Evolutionary conservation across 352 stramenopile species (phyloP).

Genomic region (Pythium brachiatum): DNA sequence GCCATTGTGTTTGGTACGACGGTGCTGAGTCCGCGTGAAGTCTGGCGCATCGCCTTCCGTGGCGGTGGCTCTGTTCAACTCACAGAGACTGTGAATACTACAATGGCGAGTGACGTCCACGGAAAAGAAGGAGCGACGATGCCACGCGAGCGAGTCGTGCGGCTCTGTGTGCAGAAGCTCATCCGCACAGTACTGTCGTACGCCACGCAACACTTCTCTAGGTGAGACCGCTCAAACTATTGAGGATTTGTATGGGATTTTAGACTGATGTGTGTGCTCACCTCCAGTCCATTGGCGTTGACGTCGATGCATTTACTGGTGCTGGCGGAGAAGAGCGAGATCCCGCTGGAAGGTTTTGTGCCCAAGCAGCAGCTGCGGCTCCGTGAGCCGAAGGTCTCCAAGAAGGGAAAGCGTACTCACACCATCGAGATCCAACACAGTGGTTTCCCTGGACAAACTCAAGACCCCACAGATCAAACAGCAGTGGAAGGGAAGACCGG

Average conservation of each 20-base stretch:
- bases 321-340: slow-evolving; percentile 31
- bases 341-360: slow-evolving; percentile 43
- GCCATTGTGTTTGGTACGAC: slow-evolving; percentile 58
- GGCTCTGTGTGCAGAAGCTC: slow-evolving; percentile 63
- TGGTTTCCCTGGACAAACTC: too few species aligned
- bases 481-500: neutral
- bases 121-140: slow-evolving; percentile 7
- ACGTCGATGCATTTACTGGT: slow-evolving; percentile 59
- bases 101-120: neutral
- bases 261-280: neutral
- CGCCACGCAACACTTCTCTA: slow-evolving; percentile 34
- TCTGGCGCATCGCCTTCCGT: slow-evolving; percentile 49
- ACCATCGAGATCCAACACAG: slow-evolving; percentile 11
- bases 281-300: slow-evolving; percentile 36
- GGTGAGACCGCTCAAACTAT: slow-evolving; percentile 20
- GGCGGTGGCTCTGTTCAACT: neutral
- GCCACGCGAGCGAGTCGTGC: slow-evolving; percentile 19
- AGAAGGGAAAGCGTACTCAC: slow-evolving; percentile 11
- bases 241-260: neutral
- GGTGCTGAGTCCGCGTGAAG: slow-evolving; percentile 50
- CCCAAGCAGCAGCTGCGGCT: slow-evolving; percentile 64
- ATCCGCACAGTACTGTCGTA: slow-evolving; percentile 45
- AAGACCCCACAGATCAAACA: neutral
- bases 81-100: too few species aligned
- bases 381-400: slow-evolving; percentile 37